Evolutionary conservation across 2,329 filamentous ascomycete genomes (phyloP), one percentile per base, ranked within the genome.

Genomic region (Penicillium thymicola): DNA sequence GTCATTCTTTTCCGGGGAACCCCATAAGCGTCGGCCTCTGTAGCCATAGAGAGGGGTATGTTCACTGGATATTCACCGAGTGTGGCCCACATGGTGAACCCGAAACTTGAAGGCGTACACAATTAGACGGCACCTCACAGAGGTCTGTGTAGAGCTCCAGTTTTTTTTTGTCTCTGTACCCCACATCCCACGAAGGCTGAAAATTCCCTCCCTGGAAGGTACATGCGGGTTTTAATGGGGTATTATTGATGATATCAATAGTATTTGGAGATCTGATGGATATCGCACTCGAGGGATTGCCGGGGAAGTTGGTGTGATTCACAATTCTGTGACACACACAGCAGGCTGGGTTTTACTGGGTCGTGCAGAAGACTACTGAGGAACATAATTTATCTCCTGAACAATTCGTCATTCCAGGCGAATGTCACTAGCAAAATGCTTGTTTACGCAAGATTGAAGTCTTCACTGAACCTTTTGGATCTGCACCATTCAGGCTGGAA

Each of bases 191-290:
- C 28, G 28, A 27, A 56, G 59, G 42, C 49, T 38, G 44, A 48
- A 54, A 27, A 40, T 59, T 61, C 63, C 59, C 53, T 44, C 51
- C 59, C 23, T 18, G 59, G 63, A 56, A 65, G 56, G 63, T 64
- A 41, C 52, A 65, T 52, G 58, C 63, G 63, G 45, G 14, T n/a
- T 21, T 5, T 25, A 32, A 11, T 9, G 37, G 28, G 28, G 45
- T 37, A 47, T 10, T 49, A 40, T 11, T 11, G 51, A 52, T 57
- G 46, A 58, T 55, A 56, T 61, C 55, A 60, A 54, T 30, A 13
- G 5, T 32, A 32, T 14, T 14, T 14, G 13, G 13, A 32, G 13
- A 32, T 32, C 30, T 5, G 30, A 5, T 14, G 30, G 30, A 32
- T 32, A 32, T 32, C 13, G 13, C 11, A 32, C 5, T 14, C 30